Evolutionary conservation across 306 rosid genomes (phyloP), one percentile per base, ranked within the genome.

Genomic region (Quercus glauca): DNA sequence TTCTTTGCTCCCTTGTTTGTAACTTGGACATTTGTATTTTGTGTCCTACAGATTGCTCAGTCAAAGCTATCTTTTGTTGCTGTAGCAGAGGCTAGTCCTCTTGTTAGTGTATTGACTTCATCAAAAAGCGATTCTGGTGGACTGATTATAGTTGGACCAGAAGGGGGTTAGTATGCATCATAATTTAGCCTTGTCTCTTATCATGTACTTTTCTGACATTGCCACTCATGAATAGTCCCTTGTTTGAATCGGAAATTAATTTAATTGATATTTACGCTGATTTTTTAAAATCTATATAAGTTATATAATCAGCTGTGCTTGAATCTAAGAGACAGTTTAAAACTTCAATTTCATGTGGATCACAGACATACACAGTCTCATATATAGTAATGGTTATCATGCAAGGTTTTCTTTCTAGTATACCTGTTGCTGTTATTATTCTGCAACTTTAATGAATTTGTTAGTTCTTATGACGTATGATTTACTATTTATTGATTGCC

Each of bases 61-160:
- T 87, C 97, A 63, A 87, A 89, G 86, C 78, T 91, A 76, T 89
- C 92, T 55, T 90, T 94, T 75, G 76, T 92, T 74, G 99, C 97
- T 6, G 90, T 83, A 26, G 97, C 97, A 76, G 89, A 91, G 81
- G 97, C 90, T 43, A 69, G 84, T 65, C 94, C 97, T 31, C 90
- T 94, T 81, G 83, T 90, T 57, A 78, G 84, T 83, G 90, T 87
- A 41, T 86, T 94, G 87, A 63, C 82, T 25, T 74, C 85, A 45
- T 79, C 84, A 71, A 80, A 77, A 73, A 78, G 64, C 49, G 88
- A 90, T 81, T 71, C 86, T 37, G 73, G 87, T 67, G 97, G 99
- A 74, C 76, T 92, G 86, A 76, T 94, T 77, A 82, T 94, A 73
- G 68, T 92, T 41, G 99, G 99, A 83, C 97, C 99, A 57, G 97